Base-by-base conservation (phyloP, 2,329 filamentous ascomycete genomes). In the Botrytis sinoallii region DNA sequence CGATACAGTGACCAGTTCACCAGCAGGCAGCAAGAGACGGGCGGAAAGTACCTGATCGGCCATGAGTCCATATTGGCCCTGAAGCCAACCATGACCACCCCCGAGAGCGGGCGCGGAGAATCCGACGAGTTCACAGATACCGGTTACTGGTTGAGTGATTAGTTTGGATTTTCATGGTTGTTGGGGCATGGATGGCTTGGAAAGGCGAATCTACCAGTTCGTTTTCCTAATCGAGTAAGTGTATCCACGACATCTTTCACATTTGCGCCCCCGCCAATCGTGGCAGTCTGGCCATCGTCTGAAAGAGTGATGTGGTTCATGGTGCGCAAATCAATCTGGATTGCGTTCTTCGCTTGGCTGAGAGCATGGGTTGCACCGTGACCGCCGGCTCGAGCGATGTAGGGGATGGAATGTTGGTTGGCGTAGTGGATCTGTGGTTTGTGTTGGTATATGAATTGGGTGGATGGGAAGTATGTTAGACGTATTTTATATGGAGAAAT, bases 371-470 rank as follows among this genome's bases (percentile, higher is more conserved):
- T 75, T 12, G 84, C 81, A 3, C 87, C 88, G 74, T 90, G 88
- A 2, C 82, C 83, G 25, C 86, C 85, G 76, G 86, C 88, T 78
- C 83, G 85, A 0, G 86, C 85, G 2, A 89, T 83, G 20, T 71
- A 73, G 38, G 46, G 60, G 40, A 65, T 61, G 25, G 29, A 61
- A 40, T 73, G 42, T 18, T 48, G 6, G n/a, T 63, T 68, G 22
- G 67, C 52, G 68, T 71, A 71, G 25, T n/a, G 65, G 12, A 71
- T 16, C 74, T 73, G 20, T 20, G 60, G 35, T 29, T 29, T 48
- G 12, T 55, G 12, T 55, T n/a, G 48, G 25, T 55, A n/a, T 0
- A 16, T 55, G 25, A 1, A 14, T n/a, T 6, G 3, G 48, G 12
- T 0, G 25, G 48, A 14, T 52, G 48, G 25, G 4, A 7, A 6